These are phyloP conservation scores for Agastache rugosa DNA, from an alignment of 257 asterid species.

Conservation along the genomic window DNA sequence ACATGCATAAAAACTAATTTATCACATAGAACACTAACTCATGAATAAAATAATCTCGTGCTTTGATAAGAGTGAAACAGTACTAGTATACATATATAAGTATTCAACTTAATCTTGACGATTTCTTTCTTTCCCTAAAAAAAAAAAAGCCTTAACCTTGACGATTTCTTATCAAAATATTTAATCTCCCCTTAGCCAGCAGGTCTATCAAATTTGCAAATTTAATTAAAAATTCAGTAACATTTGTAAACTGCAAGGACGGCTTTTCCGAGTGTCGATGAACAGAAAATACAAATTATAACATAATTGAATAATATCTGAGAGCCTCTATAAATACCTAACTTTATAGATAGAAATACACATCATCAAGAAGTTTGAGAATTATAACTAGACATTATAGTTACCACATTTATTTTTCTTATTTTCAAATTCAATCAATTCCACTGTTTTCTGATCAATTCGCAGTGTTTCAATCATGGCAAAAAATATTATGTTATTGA, in stretches of 20 bases:
- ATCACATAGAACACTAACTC: no score
- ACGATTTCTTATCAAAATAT: constrained; percentile 23
- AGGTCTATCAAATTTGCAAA: background rate
- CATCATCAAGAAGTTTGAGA: background rate
- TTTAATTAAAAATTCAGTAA: background rate
- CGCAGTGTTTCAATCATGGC: constrained; percentile 10
- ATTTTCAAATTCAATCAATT: background rate
- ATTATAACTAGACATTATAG: background rate
- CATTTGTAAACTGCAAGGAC: constrained; percentile 27
- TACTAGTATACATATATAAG: no score
- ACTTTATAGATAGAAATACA: background rate
- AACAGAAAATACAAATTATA: background rate
- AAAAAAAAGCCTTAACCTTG: no score
- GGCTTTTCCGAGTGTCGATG: constrained; percentile 16
- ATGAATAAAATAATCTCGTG: no score
- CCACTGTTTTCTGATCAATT: background rate
- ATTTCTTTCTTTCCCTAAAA: no score
- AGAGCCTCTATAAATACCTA: constrained; percentile 35
- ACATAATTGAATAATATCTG: background rate
- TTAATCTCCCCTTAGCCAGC: background rate
- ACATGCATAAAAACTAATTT: no score
- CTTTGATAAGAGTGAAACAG: no score
- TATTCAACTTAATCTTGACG: no score
- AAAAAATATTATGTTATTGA: constrained; percentile 15
- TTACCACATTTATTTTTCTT: background rate